Conservation (phyloP, 2,329 filamentous ascomycete genomes). For the Stromatinia cepivora region DNA sequence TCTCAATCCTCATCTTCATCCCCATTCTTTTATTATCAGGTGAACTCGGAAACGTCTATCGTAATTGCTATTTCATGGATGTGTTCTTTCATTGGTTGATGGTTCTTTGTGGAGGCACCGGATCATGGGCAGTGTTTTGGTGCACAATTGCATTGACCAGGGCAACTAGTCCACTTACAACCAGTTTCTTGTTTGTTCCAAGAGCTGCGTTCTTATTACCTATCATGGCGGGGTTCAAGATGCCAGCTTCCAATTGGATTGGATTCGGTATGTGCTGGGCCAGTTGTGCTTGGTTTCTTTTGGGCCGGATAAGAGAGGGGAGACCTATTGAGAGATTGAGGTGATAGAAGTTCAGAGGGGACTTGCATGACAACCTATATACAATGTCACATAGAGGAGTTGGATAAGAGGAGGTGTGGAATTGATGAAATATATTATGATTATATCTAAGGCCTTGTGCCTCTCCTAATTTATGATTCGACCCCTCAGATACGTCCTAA, state of each 20-base stretch:
- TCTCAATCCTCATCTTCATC: constrained; percentile 50
- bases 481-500: neutral
- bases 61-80: constrained; percentile 56
- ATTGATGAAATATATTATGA: neutral
- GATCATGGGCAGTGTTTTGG: constrained; percentile 50
- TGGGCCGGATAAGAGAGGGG: constrained; percentile 46
- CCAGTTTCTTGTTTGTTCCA: constrained; percentile 51
- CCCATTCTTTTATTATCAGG: constrained; percentile 52
- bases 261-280: constrained; percentile 52
- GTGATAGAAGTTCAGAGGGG: constrained; percentile 14
- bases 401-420: neutral
- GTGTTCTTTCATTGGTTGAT: constrained; percentile 58
- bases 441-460: neutral
- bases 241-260: constrained; percentile 53
- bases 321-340: constrained; percentile 33
- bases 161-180: constrained; percentile 51
- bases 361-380: neutral
- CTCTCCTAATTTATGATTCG: neutral
- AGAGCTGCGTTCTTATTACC: constrained; percentile 51
- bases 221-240: constrained; percentile 49
- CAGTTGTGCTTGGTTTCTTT: constrained; percentile 51
- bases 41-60: constrained; percentile 49
- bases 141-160: constrained; percentile 51
- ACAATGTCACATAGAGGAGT: neutral
- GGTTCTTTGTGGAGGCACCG: constrained; percentile 50